phyloP scores from a whole-genome alignment of 352 stramenopile species.

The Phytophthora niederhauseri region DNA sequence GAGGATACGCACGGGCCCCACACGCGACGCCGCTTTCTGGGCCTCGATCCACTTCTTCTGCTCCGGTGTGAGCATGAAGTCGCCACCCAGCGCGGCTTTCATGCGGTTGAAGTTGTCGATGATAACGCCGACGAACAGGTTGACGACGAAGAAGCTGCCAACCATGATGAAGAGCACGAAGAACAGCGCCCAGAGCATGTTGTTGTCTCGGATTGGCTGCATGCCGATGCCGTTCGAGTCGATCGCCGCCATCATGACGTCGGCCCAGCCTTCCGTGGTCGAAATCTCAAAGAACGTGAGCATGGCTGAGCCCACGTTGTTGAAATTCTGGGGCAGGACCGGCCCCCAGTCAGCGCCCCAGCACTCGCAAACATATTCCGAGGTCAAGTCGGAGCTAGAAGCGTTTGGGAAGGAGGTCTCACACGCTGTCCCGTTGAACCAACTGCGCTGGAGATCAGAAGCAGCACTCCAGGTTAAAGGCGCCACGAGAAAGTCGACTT shows the following conservation, averaged over 20 bases:
- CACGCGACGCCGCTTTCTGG: slow-evolving; percentile 64
- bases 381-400: slow-evolving; percentile 46
- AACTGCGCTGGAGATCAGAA: slow-evolving; percentile 40
- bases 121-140: slow-evolving; percentile 95
- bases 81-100: slow-evolving; percentile 76
- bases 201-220: slow-evolving; percentile 91
- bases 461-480: slow-evolving; percentile 48
- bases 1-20: slow-evolving; percentile 65
- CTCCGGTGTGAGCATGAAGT: slow-evolving; percentile 88
- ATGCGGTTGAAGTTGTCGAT: slow-evolving; percentile 96
- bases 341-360: slow-evolving; percentile 53
- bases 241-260: slow-evolving; percentile 93
- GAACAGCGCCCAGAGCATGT: slow-evolving; percentile 81
- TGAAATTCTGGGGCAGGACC: slow-evolving; percentile 78
- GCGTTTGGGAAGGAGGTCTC: slow-evolving; percentile 6
- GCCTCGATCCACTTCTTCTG: slow-evolving; percentile 93
- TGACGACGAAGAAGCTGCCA: slow-evolving; percentile 94
- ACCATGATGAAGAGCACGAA: slow-evolving; percentile 94
- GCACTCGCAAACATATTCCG: slow-evolving; percentile 73
- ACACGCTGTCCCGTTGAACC: slow-evolving; percentile 56
- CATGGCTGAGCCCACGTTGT: slow-evolving; percentile 86
- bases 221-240: slow-evolving; percentile 90
- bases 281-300: slow-evolving; percentile 94
- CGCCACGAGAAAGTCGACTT: slow-evolving; percentile 53
- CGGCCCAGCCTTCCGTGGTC: slow-evolving; percentile 92